Percentiles rank a stretch among this genome's conserved stretches.
Conservation (phyloP, 345 rosid genomes). For the Iberis pinnata region DNA sequence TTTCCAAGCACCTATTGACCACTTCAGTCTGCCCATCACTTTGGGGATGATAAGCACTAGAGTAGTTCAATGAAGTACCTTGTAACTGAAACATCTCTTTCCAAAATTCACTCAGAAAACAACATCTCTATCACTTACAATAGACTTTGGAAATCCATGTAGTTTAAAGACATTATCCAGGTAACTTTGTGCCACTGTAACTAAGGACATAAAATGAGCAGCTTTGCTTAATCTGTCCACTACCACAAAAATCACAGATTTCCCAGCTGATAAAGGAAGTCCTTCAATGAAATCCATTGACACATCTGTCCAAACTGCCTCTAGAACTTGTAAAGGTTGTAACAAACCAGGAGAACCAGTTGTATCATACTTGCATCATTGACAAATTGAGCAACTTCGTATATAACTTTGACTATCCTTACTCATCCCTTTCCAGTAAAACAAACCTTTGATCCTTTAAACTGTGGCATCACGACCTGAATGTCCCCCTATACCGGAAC, state of each 20-base stretch:
- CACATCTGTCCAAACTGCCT: neutral
- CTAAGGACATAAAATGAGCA: neutral
- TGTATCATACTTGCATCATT: neutral
- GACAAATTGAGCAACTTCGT: accelerated
- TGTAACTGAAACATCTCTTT: neutral
- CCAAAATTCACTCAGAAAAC: neutral
- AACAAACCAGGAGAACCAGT: neutral
- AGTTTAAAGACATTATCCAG: neutral
- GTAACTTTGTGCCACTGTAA: neutral
- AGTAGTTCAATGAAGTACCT: no score
- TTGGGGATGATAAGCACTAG: no score
- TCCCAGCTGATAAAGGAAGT: neutral
- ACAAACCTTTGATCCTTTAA: neutral
- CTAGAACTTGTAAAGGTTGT: neutral
- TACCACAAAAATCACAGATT: neutral
- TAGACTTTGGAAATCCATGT: neutral
- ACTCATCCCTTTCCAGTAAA: neutral
- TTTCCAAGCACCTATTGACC: no score
- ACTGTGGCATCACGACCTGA: accelerated
- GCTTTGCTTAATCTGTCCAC: neutral
- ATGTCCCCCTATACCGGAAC: accelerated
- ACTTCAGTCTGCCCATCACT: no score
- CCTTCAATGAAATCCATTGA: neutral
- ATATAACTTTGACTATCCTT: neutral
- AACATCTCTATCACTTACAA: neutral